Base-by-base conservation (phyloP, 2,329 filamentous ascomycete genomes). In the Byssothecium circinans region DNA sequence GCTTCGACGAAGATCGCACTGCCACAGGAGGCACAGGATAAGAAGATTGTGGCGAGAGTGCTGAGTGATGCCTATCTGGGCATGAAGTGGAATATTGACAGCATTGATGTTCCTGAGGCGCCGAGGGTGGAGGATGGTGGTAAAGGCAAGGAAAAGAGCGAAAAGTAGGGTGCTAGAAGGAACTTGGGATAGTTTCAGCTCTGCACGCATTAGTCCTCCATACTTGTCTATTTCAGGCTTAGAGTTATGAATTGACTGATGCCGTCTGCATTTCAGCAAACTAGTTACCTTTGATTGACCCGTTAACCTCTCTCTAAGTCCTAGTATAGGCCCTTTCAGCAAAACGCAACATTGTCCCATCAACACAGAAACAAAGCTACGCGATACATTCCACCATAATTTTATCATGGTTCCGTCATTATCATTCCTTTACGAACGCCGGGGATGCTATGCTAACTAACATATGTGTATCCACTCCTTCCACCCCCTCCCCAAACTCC, bases 21-120 rank as follows among this genome's bases (percentile, higher is more conserved):
- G 19, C 85, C 86, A 1, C 74, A 79, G 14, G 69, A 67, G 29
- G 65, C 66, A 20, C 74, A 76, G 53, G 78, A 74, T 12, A 82
- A 84, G 60, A 87, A 80, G 66, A 71, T 95, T 8, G 86, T 90
- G 64, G 80, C 96, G 2, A 68, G 81, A 52, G 84, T 96, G 2
- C 76, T 94, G 15, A 97, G 92, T 70, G 94, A 97, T 77, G 85
- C 84, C 14, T 97, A 97, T 71, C 76, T 90, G 27, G 89, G 88
- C 0, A 83, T 97, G 78, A 75, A 78, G 57, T 87, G 84, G 83
- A 70, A 57, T 25, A 54, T 83, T 4, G 69, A 74, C 15, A 75
- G 74, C 3, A 72, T 84, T 7, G 78, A 80, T 40, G 71, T 85
- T 3, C 76, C 78, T 6, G 56, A 67, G 41, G 70, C 66, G 8